These are phyloP conservation scores for Stemphylium vesicarium DNA, from an alignment of 2,329 filamentous ascomycete species.

Conservation along the genomic window DNA sequence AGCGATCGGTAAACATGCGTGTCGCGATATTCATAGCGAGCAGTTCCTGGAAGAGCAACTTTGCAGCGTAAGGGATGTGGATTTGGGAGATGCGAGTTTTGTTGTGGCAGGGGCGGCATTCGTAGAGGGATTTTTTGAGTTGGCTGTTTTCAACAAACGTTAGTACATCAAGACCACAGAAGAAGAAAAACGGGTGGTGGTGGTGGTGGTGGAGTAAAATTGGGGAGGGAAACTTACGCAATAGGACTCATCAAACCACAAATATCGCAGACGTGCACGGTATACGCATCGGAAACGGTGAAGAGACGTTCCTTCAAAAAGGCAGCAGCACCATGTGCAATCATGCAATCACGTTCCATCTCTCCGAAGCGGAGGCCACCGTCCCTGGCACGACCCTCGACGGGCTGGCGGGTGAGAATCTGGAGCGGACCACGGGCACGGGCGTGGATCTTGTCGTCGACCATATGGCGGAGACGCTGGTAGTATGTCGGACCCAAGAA, in stretches of 20 bases:
- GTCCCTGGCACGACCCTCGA: conserved; percentile 97
- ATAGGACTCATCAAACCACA: conserved; percentile 99
- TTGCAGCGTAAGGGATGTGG: conserved; percentile 96
- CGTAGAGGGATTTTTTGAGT: conserved; percentile 93
- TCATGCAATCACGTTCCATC: conserved; percentile 99
- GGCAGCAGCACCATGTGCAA: conserved; percentile 95
- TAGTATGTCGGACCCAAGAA: conserved; percentile 99
- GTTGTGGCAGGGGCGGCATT: conserved; percentile 97
- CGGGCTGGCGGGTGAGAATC: conserved; percentile 95
- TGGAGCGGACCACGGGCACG: conserved; percentile 94
- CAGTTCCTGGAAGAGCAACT: conserved; percentile 97
- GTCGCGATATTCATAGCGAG: conserved; percentile 98
- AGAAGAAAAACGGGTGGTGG: no score
- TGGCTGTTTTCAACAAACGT: conserved; percentile 62
- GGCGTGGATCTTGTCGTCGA: conserved; percentile 99
- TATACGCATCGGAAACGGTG: conserved; percentile 96
- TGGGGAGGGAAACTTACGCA: no score
- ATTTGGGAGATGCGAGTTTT: conserved; percentile 99
- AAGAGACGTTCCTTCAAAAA: conserved; percentile 98
- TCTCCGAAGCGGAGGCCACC: conserved; percentile 99
- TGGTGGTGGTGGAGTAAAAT: no score
- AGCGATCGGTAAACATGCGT: conserved; percentile 91
- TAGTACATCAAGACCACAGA: conserved; percentile 15
- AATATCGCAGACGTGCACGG: conserved; percentile 97
- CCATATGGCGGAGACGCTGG: conserved; percentile 98